Evolutionary conservation across 495 filamentous ascomycete genomes (phyloP).

Genomic region (Cenococcum geophilum): DNA sequence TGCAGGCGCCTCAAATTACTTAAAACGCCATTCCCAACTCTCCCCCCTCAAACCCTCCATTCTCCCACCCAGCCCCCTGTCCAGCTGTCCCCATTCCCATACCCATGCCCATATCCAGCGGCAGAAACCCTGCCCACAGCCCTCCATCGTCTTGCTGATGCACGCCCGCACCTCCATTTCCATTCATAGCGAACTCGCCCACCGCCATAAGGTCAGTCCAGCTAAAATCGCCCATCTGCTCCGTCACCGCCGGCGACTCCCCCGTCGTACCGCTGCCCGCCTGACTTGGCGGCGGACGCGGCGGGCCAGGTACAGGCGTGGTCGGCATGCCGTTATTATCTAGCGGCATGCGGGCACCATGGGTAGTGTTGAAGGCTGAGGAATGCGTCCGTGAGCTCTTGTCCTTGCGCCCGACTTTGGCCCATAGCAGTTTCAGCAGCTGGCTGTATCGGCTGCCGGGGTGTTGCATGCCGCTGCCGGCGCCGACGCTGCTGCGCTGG

Average conservation of each 20-base stretch:
- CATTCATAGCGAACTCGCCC: conserved; percentile 47
- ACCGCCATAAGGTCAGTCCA: conserved; percentile 55
- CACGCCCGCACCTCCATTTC: conserved; percentile 6
- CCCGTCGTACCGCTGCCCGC: conserved; percentile 14
- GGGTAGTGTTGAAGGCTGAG: conserved; percentile 32
- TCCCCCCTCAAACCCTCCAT: conserved; percentile 16
- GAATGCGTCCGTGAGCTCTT: conserved; percentile 25
- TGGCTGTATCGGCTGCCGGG: conserved; percentile 51
- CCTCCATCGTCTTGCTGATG: conserved; percentile 14
- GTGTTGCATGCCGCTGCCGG: conserved; percentile 39
- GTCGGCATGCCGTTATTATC: conserved; percentile 19
- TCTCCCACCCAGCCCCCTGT: conserved; percentile 21
- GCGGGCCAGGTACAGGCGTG: background rate
- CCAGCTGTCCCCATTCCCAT: conserved; percentile 10
- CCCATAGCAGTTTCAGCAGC: conserved; percentile 52
- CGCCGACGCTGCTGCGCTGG: conserved; percentile 48
- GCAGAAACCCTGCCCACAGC: conserved; percentile 25
- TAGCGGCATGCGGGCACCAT: conserved; percentile 45
- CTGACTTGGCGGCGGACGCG: conserved; percentile 22
- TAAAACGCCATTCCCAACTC: conserved; percentile 26
- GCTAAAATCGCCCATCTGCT: conserved; percentile 48
- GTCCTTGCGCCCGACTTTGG: conserved; percentile 36
- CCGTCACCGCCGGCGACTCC: conserved; percentile 32
- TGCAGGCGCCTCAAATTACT: background rate
- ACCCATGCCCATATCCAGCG: conserved; percentile 27